Conservation (phyloP, 257 asterid species). For the Capsicum rhomboideum region DNA sequence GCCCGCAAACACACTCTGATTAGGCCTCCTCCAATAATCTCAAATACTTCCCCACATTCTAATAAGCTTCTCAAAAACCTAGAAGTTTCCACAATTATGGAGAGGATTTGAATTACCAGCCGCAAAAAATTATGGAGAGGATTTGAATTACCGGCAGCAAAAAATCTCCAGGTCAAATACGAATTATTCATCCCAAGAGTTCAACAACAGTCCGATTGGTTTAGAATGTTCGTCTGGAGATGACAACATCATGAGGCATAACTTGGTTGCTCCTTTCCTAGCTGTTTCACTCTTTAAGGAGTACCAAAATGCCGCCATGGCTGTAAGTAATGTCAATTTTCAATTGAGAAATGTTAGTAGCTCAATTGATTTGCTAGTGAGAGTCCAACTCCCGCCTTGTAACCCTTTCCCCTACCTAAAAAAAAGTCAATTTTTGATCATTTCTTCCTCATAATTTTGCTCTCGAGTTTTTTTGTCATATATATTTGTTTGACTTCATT, state of each 20-base stretch:
- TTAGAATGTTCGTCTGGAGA: constrained; percentile 18
- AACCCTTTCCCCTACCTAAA: no score
- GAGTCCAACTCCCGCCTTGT: no score
- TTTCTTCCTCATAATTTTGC: no score
- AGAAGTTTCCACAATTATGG: constrained; percentile 32
- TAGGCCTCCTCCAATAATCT: constrained; percentile 2
- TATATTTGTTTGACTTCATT: no score
- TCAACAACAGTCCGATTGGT: constrained; percentile 18
- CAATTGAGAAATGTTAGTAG: no score
- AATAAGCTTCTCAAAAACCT: constrained; percentile 6
- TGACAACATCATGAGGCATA: constrained; percentile 32
- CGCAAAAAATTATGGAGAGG: constrained; percentile 47
- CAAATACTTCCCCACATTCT: constrained; percentile 49
- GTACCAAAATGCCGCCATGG: constrained; percentile 90
- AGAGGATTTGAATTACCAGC: constrained; percentile 45
- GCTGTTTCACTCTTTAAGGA: constrained; percentile 81
- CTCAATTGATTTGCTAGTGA: no score
- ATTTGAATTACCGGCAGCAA: no score
- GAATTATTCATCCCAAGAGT: constrained; percentile 20
- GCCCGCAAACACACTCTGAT: constrained; percentile 47
- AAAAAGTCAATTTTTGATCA: no score
- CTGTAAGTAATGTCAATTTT: constrained; percentile 30
- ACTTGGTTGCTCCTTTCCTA: constrained; percentile 77
- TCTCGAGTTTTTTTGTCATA: no score
- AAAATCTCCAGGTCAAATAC: no score